Evolutionary conservation across 768 basidiomycete genomes (phyloP).

Genomic region (Pleurotus pulmonarius): DNA sequence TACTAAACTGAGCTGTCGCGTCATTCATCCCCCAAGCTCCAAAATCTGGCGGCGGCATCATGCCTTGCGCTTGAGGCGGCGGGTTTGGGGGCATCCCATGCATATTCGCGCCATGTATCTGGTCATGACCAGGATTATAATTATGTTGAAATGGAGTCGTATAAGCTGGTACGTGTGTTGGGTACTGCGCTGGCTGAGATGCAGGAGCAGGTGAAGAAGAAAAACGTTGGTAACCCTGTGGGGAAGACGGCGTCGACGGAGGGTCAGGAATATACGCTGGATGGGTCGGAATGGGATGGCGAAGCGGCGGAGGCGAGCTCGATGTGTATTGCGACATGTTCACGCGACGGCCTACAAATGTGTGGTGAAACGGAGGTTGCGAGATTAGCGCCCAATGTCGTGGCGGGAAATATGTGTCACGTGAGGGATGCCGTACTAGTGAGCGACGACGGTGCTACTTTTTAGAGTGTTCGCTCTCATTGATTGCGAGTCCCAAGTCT

Average conservation of each 20-base stretch:
- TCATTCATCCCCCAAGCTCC: constrained; percentile 86
- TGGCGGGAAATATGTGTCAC: too few relatives aligned
- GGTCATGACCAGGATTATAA: constrained; percentile 29
- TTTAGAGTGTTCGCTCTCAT: too few relatives aligned
- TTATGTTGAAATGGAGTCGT: constrained; percentile 48
- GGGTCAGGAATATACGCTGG: constrained; percentile 84
- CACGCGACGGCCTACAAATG: too few relatives aligned
- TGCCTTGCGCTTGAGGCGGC: constrained; percentile 20
- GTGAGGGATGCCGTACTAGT: too few relatives aligned
- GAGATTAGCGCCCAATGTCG: too few relatives aligned
- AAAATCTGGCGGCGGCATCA: constrained; percentile 41
- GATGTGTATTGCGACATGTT: constrained; percentile 16
- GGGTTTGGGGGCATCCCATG: constrained; percentile 20
- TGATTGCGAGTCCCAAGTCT: too few relatives aligned
- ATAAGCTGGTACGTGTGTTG: constrained; percentile 42
- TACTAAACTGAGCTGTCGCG: constrained; percentile 91
- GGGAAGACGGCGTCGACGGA: constrained; percentile 70
- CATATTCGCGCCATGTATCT: constrained; percentile 16
- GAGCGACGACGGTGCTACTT: too few relatives aligned
- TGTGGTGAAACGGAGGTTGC: too few relatives aligned
- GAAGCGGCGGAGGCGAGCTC: constrained; percentile 72
- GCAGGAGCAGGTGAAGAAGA: constrained; percentile 52
- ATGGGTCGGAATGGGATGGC: constrained; percentile 86
- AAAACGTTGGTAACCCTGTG: constrained; percentile 73
- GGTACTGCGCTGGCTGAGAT: constrained; percentile 23